phyloP scores from a whole-genome alignment of 768 basidiomycete genomes.

The Suillus occidentalis region DNA sequence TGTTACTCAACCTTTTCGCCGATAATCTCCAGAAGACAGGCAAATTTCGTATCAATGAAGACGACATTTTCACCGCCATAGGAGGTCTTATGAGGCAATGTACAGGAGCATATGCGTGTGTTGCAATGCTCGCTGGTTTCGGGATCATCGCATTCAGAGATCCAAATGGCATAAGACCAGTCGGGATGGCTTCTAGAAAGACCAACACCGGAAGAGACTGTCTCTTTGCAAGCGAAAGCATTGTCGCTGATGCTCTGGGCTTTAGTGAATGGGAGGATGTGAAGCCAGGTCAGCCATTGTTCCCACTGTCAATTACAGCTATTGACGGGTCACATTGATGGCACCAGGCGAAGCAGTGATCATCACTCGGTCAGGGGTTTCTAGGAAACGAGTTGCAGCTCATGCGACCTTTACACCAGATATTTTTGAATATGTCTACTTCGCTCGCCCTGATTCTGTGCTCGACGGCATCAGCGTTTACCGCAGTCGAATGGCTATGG shows the following conservation, averaged over 20 bases:
- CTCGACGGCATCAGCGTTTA: conserved; percentile 97
- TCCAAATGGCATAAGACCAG: conserved; percentile 94
- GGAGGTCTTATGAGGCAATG: conserved; percentile 85
- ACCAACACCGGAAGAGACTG: conserved; percentile 70
- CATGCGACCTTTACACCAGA: conserved; percentile 87
- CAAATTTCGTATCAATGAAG: conserved; percentile 98
- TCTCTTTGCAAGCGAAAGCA: conserved; percentile 91
- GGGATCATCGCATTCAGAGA: conserved; percentile 98
- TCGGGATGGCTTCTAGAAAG: conserved; percentile 80
- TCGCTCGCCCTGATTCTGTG: conserved; percentile 96
- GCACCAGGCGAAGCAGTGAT: conserved; percentile 88
- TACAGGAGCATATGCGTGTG: conserved; percentile 94
- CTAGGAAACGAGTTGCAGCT: conserved; percentile 71
- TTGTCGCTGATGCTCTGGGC: conserved; percentile 91
- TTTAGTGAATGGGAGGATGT: conserved; percentile 94
- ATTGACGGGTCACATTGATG: conserved; percentile 1
- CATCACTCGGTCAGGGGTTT: conserved; percentile 79
- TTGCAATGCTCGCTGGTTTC: conserved; percentile 99
- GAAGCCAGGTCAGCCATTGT: conserved; percentile 63
- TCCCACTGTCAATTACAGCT: conserved; percentile 1
- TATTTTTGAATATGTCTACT: conserved; percentile 99
- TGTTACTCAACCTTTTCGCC: conserved; percentile 96
- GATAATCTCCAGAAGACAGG: conserved; percentile 97
- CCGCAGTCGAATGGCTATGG: conserved; percentile 99
- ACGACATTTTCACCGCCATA: conserved; percentile 96